phyloP scores from a whole-genome alignment of 2,329 filamentous ascomycete species.

The Ophiostoma perfectum region DNA sequence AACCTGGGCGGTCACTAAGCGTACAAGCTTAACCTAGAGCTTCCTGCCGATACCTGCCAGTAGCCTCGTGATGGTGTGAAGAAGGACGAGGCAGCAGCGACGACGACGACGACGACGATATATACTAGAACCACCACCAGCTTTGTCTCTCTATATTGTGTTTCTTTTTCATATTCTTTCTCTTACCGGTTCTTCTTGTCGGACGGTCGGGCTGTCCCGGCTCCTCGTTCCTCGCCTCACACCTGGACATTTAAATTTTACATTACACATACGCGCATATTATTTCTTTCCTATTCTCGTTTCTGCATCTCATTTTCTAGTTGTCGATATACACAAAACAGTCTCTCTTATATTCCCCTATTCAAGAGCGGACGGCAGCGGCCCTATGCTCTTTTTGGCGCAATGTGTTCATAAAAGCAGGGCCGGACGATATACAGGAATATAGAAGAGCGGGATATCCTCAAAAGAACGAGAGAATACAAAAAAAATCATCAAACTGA shows the following conservation, averaged over 20 bases:
- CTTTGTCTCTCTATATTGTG: slow-evolving; percentile 5
- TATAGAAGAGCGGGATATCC: not conserved
- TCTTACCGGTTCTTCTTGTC: slow-evolving; percentile 4
- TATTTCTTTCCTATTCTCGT: not conserved
- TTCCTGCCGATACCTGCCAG: too few species aligned
- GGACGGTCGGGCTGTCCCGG: not conserved
- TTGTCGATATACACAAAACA: slow-evolving; percentile 8
- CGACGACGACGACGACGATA: slow-evolving; percentile 10
- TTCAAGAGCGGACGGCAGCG: too few species aligned
- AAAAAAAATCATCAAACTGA: not conserved
- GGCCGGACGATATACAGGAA: not conserved
- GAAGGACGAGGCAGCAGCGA: not conserved
- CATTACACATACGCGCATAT: slow-evolving; percentile 10
- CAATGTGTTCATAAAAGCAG: not conserved
- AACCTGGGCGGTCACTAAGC: slow-evolving; percentile 13
- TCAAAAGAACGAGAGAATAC: not conserved
- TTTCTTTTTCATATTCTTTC: not conserved
- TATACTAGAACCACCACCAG: slow-evolving; percentile 13
- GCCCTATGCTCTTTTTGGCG: too few species aligned
- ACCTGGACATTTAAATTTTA: slow-evolving; percentile 6
- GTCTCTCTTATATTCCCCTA: not conserved
- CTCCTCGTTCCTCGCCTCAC: not conserved
- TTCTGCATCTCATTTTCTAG: not conserved
- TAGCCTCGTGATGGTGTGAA: not conserved
- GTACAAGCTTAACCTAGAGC: not conserved